phyloP scores from a whole-genome alignment of 306 rosid species.

The Glycine soja region DNA sequence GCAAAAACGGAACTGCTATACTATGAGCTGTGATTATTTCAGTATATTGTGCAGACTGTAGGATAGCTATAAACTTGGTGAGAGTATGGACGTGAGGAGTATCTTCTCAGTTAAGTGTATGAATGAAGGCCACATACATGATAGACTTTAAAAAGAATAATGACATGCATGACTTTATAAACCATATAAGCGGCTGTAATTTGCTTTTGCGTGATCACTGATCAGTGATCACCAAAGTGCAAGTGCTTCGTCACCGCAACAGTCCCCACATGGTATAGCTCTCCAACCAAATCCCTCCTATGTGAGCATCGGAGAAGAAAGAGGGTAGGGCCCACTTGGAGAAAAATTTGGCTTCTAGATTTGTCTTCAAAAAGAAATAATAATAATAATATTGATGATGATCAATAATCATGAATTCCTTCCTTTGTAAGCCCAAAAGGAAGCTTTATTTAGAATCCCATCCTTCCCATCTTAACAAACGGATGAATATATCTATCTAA shows the following conservation, averaged over 20 bases:
- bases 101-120: too few relatives aligned
- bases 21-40: neutral
- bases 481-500: neutral
- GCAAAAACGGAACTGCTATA: neutral
- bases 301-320: neutral
- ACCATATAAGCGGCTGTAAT: slow-evolving; percentile 34
- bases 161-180: slow-evolving; percentile 30
- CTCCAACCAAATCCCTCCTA: slow-evolving; percentile 47
- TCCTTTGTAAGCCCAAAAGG: slow-evolving; percentile 5
- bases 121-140: slow-evolving; percentile 15
- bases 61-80: too few relatives aligned
- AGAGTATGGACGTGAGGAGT: too few relatives aligned
- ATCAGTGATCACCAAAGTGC: neutral
- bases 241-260: neutral
- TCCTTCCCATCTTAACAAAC: neutral
- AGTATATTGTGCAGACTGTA: too few relatives aligned
- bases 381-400: neutral
- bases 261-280: slow-evolving; percentile 14
- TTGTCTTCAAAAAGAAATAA: neutral
- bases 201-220: neutral
- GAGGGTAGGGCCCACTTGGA: neutral
- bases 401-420: neutral
- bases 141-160: slow-evolving; percentile 29
- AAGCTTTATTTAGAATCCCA: slow-evolving; percentile 32
- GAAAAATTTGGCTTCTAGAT: neutral